Conservation (phyloP, 2,329 filamentous ascomycete species). For the Neofusicoccum ribis region DNA sequence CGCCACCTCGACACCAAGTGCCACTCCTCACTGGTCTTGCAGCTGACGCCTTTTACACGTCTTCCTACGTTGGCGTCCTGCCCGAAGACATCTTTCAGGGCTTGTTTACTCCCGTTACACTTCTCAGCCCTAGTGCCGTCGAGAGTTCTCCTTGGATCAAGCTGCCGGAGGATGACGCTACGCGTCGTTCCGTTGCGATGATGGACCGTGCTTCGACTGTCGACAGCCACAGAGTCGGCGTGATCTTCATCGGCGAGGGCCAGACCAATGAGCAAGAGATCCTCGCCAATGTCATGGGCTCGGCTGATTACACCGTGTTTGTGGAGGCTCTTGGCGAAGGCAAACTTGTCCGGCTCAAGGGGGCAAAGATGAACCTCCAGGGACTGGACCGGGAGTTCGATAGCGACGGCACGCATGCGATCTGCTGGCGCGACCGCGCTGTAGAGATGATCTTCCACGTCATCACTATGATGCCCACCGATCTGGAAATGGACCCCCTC, state of each 20-base stretch:
- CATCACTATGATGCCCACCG: slow-evolving; percentile 95
- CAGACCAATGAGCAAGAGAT: slow-evolving; percentile 84
- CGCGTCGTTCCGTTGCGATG: slow-evolving; percentile 70
- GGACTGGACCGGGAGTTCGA: slow-evolving; percentile 79
- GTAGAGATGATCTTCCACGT: slow-evolving; percentile 96
- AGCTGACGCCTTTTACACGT: slow-evolving; percentile 45
- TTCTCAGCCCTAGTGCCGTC: slow-evolving; percentile 22
- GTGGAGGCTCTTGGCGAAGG: slow-evolving; percentile 79
- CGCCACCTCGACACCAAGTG: slow-evolving; percentile 43
- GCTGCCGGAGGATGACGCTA: slow-evolving; percentile 69
- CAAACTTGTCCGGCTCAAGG: slow-evolving; percentile 67
- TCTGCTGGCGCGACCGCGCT: slow-evolving; percentile 92
- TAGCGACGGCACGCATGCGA: slow-evolving; percentile 81
- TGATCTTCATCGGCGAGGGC: slow-evolving; percentile 87
- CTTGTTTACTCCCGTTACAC: slow-evolving; percentile 58
- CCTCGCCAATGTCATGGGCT: slow-evolving; percentile 81
- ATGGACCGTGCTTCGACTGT: slow-evolving; percentile 90
- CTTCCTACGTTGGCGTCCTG: slow-evolving; percentile 62
- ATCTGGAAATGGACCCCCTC: slow-evolving; percentile 73
- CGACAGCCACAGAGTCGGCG: slow-evolving; percentile 92
- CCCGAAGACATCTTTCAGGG: slow-evolving; percentile 74
- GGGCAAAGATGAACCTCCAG: slow-evolving; percentile 87
- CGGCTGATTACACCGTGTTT: slow-evolving; percentile 84
- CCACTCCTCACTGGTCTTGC: slow-evolving; percentile 41
- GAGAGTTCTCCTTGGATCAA: slow-evolving; percentile 64